These are phyloP conservation scores for Exophiala phaeomuriformis DNA, from an alignment of 2,329 filamentous ascomycete genomes.

Conservation along the genomic window DNA sequence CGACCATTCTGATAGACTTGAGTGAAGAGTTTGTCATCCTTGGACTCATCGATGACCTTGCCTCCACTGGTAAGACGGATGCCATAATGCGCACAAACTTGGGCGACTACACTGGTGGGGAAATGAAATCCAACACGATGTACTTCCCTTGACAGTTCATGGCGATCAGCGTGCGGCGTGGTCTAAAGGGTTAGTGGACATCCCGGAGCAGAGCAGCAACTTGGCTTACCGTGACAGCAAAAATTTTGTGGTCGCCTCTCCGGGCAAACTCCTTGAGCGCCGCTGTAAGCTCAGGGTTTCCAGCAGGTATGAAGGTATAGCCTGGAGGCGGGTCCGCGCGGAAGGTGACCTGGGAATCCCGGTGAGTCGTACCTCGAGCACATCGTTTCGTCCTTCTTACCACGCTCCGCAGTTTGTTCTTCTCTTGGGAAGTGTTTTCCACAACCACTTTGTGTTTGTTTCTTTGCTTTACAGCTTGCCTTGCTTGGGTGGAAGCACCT, in stretches of 20 bases:
- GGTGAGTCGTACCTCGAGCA: conserved; percentile 14
- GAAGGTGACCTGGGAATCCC: conserved; percentile 45
- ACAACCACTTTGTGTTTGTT: conserved; percentile 52
- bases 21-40: conserved; percentile 22
- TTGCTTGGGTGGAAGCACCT: conserved; percentile 13
- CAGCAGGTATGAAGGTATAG: conserved; percentile 56
- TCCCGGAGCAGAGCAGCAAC: neutral
- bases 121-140: conserved; percentile 59
- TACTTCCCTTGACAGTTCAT: conserved; percentile 53
- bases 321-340: conserved; percentile 49
- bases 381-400: conserved; percentile 32
- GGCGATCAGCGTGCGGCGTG: conserved; percentile 43
- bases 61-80: conserved; percentile 42
- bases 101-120: conserved; percentile 51
- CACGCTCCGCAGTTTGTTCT: conserved; percentile 51
- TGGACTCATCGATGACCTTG: conserved; percentile 37
- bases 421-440: conserved; percentile 52
- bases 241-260: conserved; percentile 47
- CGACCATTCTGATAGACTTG: conserved; percentile 23
- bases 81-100: conserved; percentile 46
- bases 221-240: conserved; percentile 53
- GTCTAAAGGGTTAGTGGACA: conserved; percentile 33
- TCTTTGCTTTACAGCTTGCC: conserved; percentile 29
- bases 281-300: conserved; percentile 52
- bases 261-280: conserved; percentile 55